Evolutionary conservation across 352 stramenopile species (phyloP), one percentile per base, ranked within the genome.

Genomic region (Phytophthora colocasiae): DNA sequence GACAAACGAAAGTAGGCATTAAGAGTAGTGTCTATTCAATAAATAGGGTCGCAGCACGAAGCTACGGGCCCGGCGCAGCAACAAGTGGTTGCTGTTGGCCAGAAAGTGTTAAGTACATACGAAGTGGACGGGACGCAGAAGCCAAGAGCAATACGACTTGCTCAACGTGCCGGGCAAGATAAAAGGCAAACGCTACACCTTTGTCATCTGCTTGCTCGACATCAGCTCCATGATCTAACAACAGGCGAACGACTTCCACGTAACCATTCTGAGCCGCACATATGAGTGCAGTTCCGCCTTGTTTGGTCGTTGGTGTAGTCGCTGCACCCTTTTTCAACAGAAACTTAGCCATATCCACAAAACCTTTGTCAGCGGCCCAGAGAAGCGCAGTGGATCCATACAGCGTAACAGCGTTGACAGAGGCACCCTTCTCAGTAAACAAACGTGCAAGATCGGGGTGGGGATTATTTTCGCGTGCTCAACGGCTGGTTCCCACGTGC

Each of bases 171-270:
- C n/a, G n/a, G n/a, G n/a, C n/a, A n/a, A n/a, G n/a, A n/a, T n/a
- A n/a, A n/a, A n/a, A n/a, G n/a, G n/a, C n/a, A n/a, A n/a, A n/a
- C n/a, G n/a, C n/a, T n/a, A n/a, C n/a, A n/a, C n/a, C n/a, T n/a
- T 55, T 26, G 14, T 40, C 15, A 10, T 43, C 24, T 2, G 34
- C 19, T 9, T 51, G 53, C 31, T 55, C 55, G 15, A 34, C 10
- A 15, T 38, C 27, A 19, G 32, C 51, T 40, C 51, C 51, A 17
- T 41, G 38, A 2, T 58, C 26, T 10, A 58, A 29, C 11, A 57
- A 38, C 22, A 45, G 8, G 4, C 8, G 3, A 4, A 51, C 53
- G 15, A 46, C 11, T 1, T 61, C 41, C 19, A 36, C 6, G 31
- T 57, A 46, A 12, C 36, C 46, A 5, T 34, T 43, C 10, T 32